Percentiles rank a stretch among this genome's conserved stretches.
phyloP scores from a whole-genome alignment of 805 yeast genomes.

The Candida pseudofarinosa region DNA sequence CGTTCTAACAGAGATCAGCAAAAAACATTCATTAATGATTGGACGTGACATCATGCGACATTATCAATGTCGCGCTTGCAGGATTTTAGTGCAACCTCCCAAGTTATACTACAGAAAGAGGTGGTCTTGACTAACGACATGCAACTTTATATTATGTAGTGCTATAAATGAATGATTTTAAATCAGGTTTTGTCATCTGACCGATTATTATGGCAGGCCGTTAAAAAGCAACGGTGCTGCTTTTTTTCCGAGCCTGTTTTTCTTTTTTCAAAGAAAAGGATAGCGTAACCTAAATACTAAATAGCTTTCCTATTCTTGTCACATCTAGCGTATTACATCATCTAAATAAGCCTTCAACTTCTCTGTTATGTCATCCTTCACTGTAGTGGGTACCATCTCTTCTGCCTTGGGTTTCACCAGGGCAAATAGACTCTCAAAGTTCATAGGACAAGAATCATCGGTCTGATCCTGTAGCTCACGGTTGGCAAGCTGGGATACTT shows the following conservation, averaged over 20 bases:
- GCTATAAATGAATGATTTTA: too few relatives aligned
- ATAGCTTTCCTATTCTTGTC: too few relatives aligned
- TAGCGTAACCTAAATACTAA: too few relatives aligned
- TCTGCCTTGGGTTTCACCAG: constrained; percentile 64
- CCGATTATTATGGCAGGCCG: too few relatives aligned
- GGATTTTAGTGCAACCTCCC: background rate
- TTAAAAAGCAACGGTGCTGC: too few relatives aligned
- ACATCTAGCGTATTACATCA: constrained; percentile 27
- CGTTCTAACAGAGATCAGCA: constrained; percentile 24
- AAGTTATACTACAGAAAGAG: background rate
- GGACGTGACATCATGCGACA: constrained; percentile 22
- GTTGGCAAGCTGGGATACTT: constrained; percentile 57
- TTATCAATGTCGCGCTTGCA: background rate
- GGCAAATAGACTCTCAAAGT: constrained; percentile 49
- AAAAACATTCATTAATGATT: constrained; percentile 29
- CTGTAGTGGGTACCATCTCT: constrained; percentile 63
- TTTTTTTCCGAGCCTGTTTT: too few relatives aligned
- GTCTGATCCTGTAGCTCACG: constrained; percentile 36
- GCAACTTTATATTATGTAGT: background rate
- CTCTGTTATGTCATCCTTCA: constrained; percentile 55
- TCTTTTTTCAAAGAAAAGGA: too few relatives aligned
- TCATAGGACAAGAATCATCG: constrained; percentile 24
- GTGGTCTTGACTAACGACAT: background rate
- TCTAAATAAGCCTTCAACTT: constrained; percentile 60
- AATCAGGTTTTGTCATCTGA: too few relatives aligned